Conservation (phyloP, 441 rosid genomes). For the Gossypium laxum region DNA sequence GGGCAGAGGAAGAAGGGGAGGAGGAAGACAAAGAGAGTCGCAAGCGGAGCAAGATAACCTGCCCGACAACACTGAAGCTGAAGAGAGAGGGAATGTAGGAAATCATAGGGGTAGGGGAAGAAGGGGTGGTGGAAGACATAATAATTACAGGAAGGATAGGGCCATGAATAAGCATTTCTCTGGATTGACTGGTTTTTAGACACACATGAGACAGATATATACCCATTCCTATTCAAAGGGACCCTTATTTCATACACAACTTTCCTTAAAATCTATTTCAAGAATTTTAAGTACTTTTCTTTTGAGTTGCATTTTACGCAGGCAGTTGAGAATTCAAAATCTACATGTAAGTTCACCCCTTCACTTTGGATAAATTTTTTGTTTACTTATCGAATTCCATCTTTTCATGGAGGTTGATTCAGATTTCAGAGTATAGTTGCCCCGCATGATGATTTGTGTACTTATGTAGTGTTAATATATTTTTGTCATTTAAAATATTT, state of each 20-base stretch:
- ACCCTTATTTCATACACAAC: background rate
- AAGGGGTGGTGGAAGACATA: constrained; percentile 54
- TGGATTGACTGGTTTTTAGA: constrained; percentile 53
- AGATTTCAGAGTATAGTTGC: background rate
- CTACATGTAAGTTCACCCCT: background rate
- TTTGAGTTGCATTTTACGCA: background rate
- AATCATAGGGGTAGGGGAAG: constrained; percentile 50
- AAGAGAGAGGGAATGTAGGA: constrained; percentile 30
- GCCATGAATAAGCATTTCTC: constrained; percentile 68
- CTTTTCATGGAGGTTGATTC: background rate
- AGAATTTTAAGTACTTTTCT: background rate
- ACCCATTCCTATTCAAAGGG: background rate
- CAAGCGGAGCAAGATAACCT: constrained; percentile 23
- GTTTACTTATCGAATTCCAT: background rate
- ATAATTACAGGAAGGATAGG: constrained; percentile 53
- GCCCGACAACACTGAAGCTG: constrained; percentile 27
- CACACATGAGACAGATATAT: background rate
- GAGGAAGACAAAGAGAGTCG: constrained; percentile 31
- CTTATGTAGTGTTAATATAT: background rate
- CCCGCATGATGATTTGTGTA: background rate
- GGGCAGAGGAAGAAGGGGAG: constrained; percentile 39
- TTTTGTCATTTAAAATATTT: too few species aligned
- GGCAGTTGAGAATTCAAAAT: background rate
- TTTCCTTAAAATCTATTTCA: background rate
- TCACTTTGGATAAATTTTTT: background rate